phyloP scores from a whole-genome alignment of 1,284 basidiomycete genomes.

The Ganoderma lingzhi region DNA sequence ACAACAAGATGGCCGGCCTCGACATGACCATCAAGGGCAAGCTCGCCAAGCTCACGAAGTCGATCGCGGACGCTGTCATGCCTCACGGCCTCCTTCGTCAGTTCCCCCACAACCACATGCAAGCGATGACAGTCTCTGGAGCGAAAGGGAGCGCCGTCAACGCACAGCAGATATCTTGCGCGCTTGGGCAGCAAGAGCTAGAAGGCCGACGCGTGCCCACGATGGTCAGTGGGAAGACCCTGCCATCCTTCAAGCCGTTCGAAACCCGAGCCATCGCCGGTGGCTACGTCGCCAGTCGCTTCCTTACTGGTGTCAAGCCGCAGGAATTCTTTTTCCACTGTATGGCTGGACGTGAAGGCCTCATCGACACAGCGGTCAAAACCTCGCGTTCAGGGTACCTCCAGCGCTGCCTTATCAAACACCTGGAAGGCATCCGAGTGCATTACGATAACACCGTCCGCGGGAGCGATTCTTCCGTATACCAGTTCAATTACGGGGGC shows the following conservation, averaged over 20 bases:
- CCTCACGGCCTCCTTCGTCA: slow-evolving; percentile 90
- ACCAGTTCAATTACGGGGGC: slow-evolving; percentile 98
- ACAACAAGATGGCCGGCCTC: slow-evolving; percentile 96
- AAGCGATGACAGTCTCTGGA: slow-evolving; percentile 98
- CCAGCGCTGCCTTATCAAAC: slow-evolving; percentile 98
- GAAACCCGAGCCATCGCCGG: slow-evolving; percentile 98
- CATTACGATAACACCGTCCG: slow-evolving; percentile 99
- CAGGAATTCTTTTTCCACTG: slow-evolving; percentile 99
- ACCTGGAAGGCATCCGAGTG: slow-evolving; percentile 94
- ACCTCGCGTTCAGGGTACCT: slow-evolving; percentile 98
- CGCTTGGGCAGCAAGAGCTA: slow-evolving; percentile 96
- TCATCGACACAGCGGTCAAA: slow-evolving; percentile 99
- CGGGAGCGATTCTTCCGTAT: slow-evolving; percentile 91
- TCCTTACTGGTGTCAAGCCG: slow-evolving; percentile 97
- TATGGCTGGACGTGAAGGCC: slow-evolving; percentile 99
- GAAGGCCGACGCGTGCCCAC: slow-evolving; percentile 98
- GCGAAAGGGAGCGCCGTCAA: slow-evolving; percentile 99
- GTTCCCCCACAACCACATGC: slow-evolving; percentile 99
- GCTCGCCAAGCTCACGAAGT: slow-evolving; percentile 86
- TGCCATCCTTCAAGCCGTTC: slow-evolving; percentile 97
- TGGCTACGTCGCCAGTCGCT: slow-evolving; percentile 99
- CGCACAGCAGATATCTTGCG: slow-evolving; percentile 97
- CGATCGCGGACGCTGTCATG: slow-evolving; percentile 90
- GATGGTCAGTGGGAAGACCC: slow-evolving; percentile 99
- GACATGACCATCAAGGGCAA: slow-evolving; percentile 93